Conservation (phyloP, 108 stramenopile species). For the Skeletonema marinoi region DNA sequence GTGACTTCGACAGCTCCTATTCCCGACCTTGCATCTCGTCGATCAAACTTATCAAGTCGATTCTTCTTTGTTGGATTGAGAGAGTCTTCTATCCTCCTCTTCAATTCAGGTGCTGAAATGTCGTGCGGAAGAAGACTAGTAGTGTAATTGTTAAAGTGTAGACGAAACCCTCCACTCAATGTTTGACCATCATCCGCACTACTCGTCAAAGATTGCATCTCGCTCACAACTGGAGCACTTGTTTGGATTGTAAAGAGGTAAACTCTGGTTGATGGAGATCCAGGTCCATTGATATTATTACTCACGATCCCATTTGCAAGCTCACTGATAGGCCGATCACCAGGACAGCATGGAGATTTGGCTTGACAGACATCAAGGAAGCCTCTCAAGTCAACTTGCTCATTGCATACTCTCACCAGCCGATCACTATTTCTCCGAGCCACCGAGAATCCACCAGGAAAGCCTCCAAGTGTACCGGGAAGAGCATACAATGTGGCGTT, state of each 20-base stretch:
- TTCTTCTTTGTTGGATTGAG: conserved; percentile 45
- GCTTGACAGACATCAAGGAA: conserved; percentile 31
- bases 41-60: conserved; percentile 44
- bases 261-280: conserved; percentile 65
- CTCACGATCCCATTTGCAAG: conserved; percentile 37
- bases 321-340: conserved; percentile 44
- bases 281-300: conserved; percentile 83
- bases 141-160: conserved; percentile 41
- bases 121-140: conserved; percentile 47
- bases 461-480: conserved; percentile 77
- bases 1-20: conserved; percentile 48
- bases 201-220: conserved; percentile 60
- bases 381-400: conserved; percentile 20
- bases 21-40: conserved; percentile 31
- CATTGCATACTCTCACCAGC: conserved; percentile 44
- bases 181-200: conserved; percentile 48
- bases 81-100: conserved; percentile 43
- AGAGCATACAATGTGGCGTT: conserved; percentile 56
- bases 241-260: conserved; percentile 67
- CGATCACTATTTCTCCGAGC: conserved; percentile 46
- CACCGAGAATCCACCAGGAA: conserved; percentile 77
- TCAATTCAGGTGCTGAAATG: conserved; percentile 41
- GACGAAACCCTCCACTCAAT: conserved; percentile 52
- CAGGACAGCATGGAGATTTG: conserved; percentile 40
- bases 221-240: conserved; percentile 51